Evolutionary conservation across 2,329 filamentous ascomycete genomes (phyloP), one percentile per base, ranked within the genome.

Genomic region (Paracamarosporium sp.): DNA sequence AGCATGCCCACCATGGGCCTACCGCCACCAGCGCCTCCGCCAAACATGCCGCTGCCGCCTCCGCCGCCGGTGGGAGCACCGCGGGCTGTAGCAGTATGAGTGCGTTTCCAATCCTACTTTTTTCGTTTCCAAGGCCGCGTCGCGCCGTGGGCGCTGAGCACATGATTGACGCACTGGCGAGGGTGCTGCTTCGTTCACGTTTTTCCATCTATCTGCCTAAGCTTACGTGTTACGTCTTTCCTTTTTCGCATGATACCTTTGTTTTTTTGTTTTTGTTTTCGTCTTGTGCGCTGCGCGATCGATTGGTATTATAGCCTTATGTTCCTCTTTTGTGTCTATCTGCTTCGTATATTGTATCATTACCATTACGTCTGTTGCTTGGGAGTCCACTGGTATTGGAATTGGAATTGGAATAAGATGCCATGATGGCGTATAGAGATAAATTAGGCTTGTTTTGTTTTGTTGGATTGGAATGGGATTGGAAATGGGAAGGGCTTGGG

Each of bases 21-120:
- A 2, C 79, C 79, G 2, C 80, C 80, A 6, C 80, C 80, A 3
- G 78, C 77, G 5, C 80, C 80, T 3, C 80, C 80, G 22, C 80
- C 80, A 53, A 73, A 69, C 12, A 76, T 78, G 63, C 79, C 80
- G n/a, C 62, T 82, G 22, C 80, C 80, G n/a, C 59, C 70, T 11
- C 73, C 74, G 35, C 77, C 77, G 6, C 66, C 66, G 11, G 62
- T 50, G 12, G 28, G 31, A 6, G 25, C 54, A 5, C 43, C 52
- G 2, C 31, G 54, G 36, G 33, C 57, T 17, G 46, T 62, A 25
- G 50, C 48, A 9, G 57, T 62, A 15, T 62, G 36, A 35, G 15
- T 28, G 24, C 33, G 8, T 33, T 20, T 20, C 20, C 3, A 12
- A 30, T 33, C 6, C 8, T 50, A 8, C 12, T 15, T 38, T 22